These are phyloP conservation scores for Herpotrichia juniperi DNA, from an alignment of 2,329 filamentous ascomycete species.

Conservation along the genomic window DNA sequence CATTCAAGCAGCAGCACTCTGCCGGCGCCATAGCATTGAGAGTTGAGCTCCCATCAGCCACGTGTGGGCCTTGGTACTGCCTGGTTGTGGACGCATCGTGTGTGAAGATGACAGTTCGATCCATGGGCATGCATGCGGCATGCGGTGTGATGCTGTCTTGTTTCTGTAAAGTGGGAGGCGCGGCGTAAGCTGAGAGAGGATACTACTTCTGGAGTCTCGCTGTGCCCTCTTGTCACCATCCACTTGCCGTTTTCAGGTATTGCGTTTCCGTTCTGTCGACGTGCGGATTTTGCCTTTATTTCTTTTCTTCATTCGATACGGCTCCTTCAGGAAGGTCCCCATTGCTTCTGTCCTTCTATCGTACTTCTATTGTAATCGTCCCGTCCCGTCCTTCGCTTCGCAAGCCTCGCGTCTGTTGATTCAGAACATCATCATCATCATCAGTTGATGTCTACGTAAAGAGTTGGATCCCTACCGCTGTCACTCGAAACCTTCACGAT, in stretches of 20 bases:
- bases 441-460: background rate
- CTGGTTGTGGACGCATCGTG: conserved; percentile 18
- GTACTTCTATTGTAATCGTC: background rate
- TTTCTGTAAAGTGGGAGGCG: background rate
- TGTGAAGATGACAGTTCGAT: conserved; percentile 28
- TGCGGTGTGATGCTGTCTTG: conserved; percentile 3
- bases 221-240: background rate
- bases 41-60: conserved; percentile 19
- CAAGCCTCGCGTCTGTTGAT: background rate
- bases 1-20: conserved; percentile 33
- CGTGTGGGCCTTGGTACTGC: conserved; percentile 1
- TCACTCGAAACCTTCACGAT: background rate
- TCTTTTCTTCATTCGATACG: background rate
- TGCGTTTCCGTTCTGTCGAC: background rate
- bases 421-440: background rate
- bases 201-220: background rate
- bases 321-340: conserved; percentile 5
- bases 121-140: conserved; percentile 22
- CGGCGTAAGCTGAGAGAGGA: background rate
- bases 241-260: background rate
- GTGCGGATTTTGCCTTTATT: background rate
- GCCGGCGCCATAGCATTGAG: conserved; percentile 38
- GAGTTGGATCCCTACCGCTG: background rate
- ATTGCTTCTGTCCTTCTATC: background rate
- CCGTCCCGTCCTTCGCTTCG: background rate